Evolutionary conservation across 352 stramenopile species (phyloP).

Genomic region (Vaucheria bursata): DNA sequence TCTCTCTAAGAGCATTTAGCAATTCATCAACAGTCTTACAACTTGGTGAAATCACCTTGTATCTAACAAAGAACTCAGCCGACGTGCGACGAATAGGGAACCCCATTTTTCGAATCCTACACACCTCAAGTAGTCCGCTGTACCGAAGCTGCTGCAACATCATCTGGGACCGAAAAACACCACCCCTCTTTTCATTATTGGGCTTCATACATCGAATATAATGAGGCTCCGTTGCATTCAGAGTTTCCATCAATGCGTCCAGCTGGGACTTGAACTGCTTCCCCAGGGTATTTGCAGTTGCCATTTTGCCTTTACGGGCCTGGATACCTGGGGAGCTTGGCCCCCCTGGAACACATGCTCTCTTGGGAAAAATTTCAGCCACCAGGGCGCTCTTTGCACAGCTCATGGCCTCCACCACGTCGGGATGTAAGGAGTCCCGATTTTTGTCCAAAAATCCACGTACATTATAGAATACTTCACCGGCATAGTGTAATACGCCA

Average conservation of each 20-base stretch:
- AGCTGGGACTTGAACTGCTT: slow-evolving; percentile 30
- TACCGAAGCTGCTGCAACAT: slow-evolving; percentile 79
- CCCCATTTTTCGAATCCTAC: slow-evolving; percentile 46
- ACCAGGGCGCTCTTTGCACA: slow-evolving; percentile 19
- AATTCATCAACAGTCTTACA: slow-evolving; percentile 46
- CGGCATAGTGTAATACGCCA: slow-evolving; percentile 88
- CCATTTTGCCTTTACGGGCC: slow-evolving; percentile 4
- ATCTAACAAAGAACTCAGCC: slow-evolving; percentile 53
- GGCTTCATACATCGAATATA: slow-evolving; percentile 72
- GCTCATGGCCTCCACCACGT: slow-evolving; percentile 63
- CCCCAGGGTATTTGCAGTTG: slow-evolving; percentile 9
- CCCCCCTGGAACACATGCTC: no score
- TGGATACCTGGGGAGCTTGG: neutral
- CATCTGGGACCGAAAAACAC: slow-evolving; percentile 59
- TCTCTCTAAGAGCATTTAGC: slow-evolving; percentile 21
- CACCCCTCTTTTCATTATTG: slow-evolving; percentile 76
- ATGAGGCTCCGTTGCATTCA: slow-evolving; percentile 48
- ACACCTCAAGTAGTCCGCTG: slow-evolving; percentile 72
- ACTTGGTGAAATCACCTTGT: slow-evolving; percentile 40
- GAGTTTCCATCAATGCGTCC: slow-evolving; percentile 47
- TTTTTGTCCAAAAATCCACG: slow-evolving; percentile 93
- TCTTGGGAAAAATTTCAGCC: slow-evolving; percentile 38
- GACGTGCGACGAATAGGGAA: slow-evolving; percentile 53
- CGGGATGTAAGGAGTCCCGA: slow-evolving; percentile 80
- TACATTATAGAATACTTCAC: slow-evolving; percentile 84